Conservation (phyloP, 2,329 filamentous ascomycete genomes). For the Colletotrichum nymphaeae region DNA sequence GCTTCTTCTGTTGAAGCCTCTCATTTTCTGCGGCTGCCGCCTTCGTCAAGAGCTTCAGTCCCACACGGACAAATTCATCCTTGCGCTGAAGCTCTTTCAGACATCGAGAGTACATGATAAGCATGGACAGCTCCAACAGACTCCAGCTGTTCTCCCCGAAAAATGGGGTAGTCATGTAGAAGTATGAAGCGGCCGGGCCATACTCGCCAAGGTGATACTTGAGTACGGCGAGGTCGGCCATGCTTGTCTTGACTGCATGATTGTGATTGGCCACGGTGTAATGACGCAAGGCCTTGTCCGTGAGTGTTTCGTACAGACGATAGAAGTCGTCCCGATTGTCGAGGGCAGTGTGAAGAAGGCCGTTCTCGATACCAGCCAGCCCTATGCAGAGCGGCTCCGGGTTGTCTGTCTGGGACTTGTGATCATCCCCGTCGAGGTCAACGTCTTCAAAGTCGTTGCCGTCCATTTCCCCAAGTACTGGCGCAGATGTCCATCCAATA, state of each 20-base stretch:
- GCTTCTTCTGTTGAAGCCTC: constrained; percentile 52
- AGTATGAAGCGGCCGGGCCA: constrained; percentile 78
- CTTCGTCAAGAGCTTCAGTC: constrained; percentile 80
- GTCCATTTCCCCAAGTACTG: constrained; percentile 57
- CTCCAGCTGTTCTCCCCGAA: constrained; percentile 85
- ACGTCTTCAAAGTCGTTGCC: constrained; percentile 67
- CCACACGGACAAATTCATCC: constrained; percentile 82
- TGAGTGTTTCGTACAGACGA: constrained; percentile 79
- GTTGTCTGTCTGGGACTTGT: constrained; percentile 29
- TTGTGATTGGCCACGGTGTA: constrained; percentile 82
- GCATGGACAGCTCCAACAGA: constrained; percentile 82
- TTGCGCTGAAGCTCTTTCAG: constrained; percentile 80
- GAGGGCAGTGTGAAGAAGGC: constrained; percentile 70
- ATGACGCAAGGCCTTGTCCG: constrained; percentile 84
- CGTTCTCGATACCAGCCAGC: constrained; percentile 60
- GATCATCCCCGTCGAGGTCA: constrained; percentile 59
- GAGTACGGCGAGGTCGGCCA: constrained; percentile 87
- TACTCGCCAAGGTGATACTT: constrained; percentile 84
- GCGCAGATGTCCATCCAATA: constrained; percentile 77
- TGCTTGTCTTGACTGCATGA: constrained; percentile 80
- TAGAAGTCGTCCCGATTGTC: constrained; percentile 74
- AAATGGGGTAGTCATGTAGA: constrained; percentile 81
- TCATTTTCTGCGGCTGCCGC: constrained; percentile 67
- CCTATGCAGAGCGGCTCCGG: constrained; percentile 31
- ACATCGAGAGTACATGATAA: constrained; percentile 87